phyloP scores from a whole-genome alignment of 2,329 filamentous ascomycete species.

The Dothideomycetidae sp. region DNA sequence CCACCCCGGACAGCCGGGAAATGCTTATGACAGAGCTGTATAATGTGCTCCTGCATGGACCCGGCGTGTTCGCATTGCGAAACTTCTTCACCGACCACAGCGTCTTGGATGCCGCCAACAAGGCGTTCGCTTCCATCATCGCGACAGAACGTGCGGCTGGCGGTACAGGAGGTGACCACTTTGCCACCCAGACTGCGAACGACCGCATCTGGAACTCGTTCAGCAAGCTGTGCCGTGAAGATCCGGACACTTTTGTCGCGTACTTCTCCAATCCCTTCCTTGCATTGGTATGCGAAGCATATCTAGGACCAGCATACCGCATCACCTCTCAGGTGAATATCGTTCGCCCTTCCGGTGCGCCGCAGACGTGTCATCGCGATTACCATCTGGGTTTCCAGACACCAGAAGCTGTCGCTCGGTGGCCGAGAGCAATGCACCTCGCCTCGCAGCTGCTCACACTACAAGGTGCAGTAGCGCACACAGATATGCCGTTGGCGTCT shows the following conservation, averaged over 20 bases:
- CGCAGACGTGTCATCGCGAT: conserved; percentile 47
- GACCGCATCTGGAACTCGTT: conserved; percentile 54
- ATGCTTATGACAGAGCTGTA: conserved; percentile 47
- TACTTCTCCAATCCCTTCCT: conserved; percentile 51
- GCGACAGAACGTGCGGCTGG: conserved; percentile 25
- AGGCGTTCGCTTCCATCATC: conserved; percentile 37
- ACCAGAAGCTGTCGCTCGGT: conserved; percentile 30
- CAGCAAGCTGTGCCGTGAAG: conserved; percentile 42
- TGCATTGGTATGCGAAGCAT: conserved; percentile 36
- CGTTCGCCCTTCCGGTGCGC: conserved; percentile 42
- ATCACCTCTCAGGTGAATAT: conserved; percentile 50
- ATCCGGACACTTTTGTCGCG: conserved; percentile 38
- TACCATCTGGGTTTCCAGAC: conserved; percentile 52
- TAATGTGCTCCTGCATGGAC: conserved; percentile 40
- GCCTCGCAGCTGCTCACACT: conserved; percentile 45
- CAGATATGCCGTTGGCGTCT: conserved; percentile 42
- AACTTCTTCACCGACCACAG: conserved; percentile 33
- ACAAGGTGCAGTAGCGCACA: conserved; percentile 49
- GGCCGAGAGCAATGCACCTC: conserved; percentile 39
- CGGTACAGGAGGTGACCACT: conserved; percentile 42
- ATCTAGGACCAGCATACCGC: conserved; percentile 46
- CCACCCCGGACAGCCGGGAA: conserved; percentile 19
- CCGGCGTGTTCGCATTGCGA: conserved; percentile 46
- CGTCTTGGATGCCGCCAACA: conserved; percentile 35
- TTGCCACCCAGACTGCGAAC: conserved; percentile 42